phyloP scores from a whole-genome alignment of 768 basidiomycete genomes.

The Mycena indigotica region DNA sequence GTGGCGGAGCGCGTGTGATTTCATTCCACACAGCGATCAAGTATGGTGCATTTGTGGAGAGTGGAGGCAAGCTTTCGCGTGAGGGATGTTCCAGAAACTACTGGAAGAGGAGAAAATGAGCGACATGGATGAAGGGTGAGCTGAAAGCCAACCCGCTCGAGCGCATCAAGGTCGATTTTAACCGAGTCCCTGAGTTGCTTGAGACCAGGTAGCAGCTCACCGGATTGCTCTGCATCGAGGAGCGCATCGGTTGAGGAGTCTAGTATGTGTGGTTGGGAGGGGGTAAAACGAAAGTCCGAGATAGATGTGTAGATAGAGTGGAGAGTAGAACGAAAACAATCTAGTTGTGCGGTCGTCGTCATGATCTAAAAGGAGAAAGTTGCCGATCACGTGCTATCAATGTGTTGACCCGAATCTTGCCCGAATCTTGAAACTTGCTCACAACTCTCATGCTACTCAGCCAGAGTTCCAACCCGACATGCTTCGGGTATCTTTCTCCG shows the following conservation, averaged over 20 bases:
- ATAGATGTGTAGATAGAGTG: conserved; percentile 38
- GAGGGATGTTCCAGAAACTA: conserved; percentile 63
- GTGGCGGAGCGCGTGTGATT: conserved; percentile 58
- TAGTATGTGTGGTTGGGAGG: conserved; percentile 41
- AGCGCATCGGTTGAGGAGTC: conserved; percentile 42
- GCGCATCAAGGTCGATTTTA: conserved; percentile 43
- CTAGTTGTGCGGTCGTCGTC: too few relatives aligned
- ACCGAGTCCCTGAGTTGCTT: conserved; percentile 47
- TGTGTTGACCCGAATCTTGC: too few relatives aligned
- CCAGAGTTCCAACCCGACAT: too few relatives aligned
- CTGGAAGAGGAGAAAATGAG: conserved; percentile 36
- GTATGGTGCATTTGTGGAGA: conserved; percentile 80
- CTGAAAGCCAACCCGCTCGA: conserved; percentile 40
- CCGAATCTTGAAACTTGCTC: too few relatives aligned
- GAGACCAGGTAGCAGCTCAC: conserved; percentile 45
- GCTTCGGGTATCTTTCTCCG: too few relatives aligned
- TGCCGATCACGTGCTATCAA: too few relatives aligned
- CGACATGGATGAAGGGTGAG: conserved; percentile 3
- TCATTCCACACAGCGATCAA: conserved; percentile 84
- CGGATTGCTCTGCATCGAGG: conserved; percentile 25
- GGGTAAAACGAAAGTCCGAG: conserved; percentile 40
- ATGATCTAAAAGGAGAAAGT: too few relatives aligned
- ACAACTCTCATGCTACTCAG: too few relatives aligned
- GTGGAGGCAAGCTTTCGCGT: conserved; percentile 46
- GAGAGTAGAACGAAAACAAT: conserved; percentile 1